Evolutionary conservation across 2,329 filamentous ascomycete genomes (phyloP).

Genomic region (Neofusicoccum kwambonambiense): DNA sequence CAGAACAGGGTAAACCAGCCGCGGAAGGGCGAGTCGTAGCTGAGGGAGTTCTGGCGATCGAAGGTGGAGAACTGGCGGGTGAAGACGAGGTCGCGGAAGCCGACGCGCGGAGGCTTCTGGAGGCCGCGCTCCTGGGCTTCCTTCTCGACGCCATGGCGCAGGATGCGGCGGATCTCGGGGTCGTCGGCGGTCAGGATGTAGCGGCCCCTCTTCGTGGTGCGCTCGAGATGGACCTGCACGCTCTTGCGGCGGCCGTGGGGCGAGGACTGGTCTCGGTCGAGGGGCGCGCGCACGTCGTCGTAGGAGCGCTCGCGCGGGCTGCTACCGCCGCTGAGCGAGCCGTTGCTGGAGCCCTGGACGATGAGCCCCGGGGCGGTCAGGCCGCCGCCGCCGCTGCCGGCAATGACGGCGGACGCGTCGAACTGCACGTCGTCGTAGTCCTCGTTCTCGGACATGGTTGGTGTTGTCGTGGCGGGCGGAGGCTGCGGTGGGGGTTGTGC

Average conservation of each 20-base stretch:
- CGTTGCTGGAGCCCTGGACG: slow-evolving; percentile 21
- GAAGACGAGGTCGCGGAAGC: slow-evolving; percentile 63
- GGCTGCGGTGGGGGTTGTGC: background rate
- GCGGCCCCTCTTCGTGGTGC: slow-evolving; percentile 45
- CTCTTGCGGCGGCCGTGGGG: slow-evolving; percentile 33
- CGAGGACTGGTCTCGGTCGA: background rate
- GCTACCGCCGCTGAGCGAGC: slow-evolving; percentile 15
- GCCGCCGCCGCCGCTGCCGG: slow-evolving; percentile 32
- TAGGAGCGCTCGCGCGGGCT: background rate
- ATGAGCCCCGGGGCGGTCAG: slow-evolving; percentile 26
- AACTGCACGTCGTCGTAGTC: slow-evolving; percentile 41
- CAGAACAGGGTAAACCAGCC: slow-evolving; percentile 81
- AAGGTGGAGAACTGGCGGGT: slow-evolving; percentile 72
- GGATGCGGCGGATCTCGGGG: slow-evolving; percentile 47
- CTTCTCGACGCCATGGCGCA: slow-evolving; percentile 44
- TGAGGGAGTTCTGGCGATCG: slow-evolving; percentile 66
- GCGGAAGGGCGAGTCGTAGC: slow-evolving; percentile 68
- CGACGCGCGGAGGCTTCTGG: slow-evolving; percentile 12
- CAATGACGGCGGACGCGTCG: slow-evolving; percentile 36
- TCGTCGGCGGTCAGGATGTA: slow-evolving; percentile 53
- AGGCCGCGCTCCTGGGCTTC: slow-evolving; percentile 38
- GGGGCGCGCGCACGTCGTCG: slow-evolving; percentile 13
- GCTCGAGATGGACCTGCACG: slow-evolving; percentile 49
- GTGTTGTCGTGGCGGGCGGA: background rate
- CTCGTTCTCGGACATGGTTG: slow-evolving; percentile 35